These are phyloP conservation scores for Tetrapyrgos nigripes DNA, from an alignment of 1,284 basidiomycete species.

Conservation along the genomic window DNA sequence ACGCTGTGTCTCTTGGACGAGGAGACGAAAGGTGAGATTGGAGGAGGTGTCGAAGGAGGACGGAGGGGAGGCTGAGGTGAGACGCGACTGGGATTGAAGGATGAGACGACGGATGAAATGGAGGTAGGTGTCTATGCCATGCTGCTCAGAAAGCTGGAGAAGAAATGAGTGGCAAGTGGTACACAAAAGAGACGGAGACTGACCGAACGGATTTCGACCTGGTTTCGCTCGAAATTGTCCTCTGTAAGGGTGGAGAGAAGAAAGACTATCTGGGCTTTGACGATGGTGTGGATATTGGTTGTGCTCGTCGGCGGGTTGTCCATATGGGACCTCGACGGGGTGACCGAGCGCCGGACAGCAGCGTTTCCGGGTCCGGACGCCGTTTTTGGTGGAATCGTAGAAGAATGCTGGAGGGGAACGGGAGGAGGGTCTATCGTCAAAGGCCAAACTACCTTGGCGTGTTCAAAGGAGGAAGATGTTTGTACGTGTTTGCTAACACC, in stretches of 20 bases:
- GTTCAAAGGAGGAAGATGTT: too few relatives aligned
- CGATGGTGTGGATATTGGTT: constrained; percentile 73
- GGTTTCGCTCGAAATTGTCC: constrained; percentile 93
- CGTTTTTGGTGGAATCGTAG: constrained; percentile 59
- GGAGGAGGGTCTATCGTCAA: too few relatives aligned
- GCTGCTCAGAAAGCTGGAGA: constrained; percentile 86
- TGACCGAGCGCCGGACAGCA: constrained; percentile 74
- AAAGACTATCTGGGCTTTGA: constrained; percentile 93
- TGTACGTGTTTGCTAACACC: too few relatives aligned
- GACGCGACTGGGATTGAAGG: constrained; percentile 78
- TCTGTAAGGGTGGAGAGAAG: constrained; percentile 92
- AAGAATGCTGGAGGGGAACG: constrained; percentile 38
- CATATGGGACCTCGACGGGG: constrained; percentile 73
- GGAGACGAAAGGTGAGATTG: constrained; percentile 78
- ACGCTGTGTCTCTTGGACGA: constrained; percentile 87
- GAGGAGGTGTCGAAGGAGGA: constrained; percentile 73
- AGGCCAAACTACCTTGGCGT: too few relatives aligned
- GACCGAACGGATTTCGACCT: constrained; percentile 90
- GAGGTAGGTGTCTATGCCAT: constrained; percentile 94
- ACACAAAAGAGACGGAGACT: constrained; percentile 40
- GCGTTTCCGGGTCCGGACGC: constrained; percentile 76
- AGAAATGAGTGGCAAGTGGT: constrained; percentile 22
- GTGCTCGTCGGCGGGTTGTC: constrained; percentile 61
- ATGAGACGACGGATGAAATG: constrained; percentile 95
- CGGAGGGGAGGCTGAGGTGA: constrained; percentile 60